Base-by-base conservation (phyloP, 192 early-diverging fungal species). In the Backusella circina region DNA sequence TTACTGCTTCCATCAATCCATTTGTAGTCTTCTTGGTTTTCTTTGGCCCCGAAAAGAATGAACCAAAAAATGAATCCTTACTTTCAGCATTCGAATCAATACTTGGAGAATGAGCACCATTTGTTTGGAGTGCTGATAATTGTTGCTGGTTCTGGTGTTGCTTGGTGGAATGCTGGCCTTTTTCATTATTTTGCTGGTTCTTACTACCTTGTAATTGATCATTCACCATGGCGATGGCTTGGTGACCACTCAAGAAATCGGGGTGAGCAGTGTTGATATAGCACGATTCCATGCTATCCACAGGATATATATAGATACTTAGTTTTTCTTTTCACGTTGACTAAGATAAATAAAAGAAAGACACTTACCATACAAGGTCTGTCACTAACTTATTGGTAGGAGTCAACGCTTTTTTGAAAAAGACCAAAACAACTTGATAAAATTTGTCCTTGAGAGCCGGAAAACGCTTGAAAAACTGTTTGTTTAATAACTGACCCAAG, bases 201-300 rank as follows among this genome's bases (percentile, higher is more conserved):
- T 32, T 41, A 32, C 51, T 72, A 33, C 50, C 26, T 12, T 78
- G 80, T n/a, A 80, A 72, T 54, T 78, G 75, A 47, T 98, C 98
- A 67, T 91, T 93, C 79, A 98, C 93, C 66, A 97, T 90, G 37
- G 95, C 90, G 86, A 97, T 94, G 5, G 97, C 96, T 76, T 92
- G 93, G 86, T 99, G 97, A 39, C 98, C 98, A 73, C 91, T 96
- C 79, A 99, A 87, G 85, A 99, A 99, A 77, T 99, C 97, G 5
- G 97, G 97, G 77, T 99, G 98, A 4, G 88, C 97, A 8, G 98
- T 99, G 88, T 99, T 99, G 85, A 99, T 91, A 83, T 99, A 99
- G 80, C 91, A 90, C 21, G 93, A 86, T 84, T 99, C 98, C 89
- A 96, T 97, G 23, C 88, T 93, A 79, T 36, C 10, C 54, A 36